A percentile compares a stretch with the other conserved stretches of the same genome.
These are phyloP conservation scores for Neurospora intermedia DNA, from an alignment of 495 filamentous ascomycete species.

Conservation along the genomic window DNA sequence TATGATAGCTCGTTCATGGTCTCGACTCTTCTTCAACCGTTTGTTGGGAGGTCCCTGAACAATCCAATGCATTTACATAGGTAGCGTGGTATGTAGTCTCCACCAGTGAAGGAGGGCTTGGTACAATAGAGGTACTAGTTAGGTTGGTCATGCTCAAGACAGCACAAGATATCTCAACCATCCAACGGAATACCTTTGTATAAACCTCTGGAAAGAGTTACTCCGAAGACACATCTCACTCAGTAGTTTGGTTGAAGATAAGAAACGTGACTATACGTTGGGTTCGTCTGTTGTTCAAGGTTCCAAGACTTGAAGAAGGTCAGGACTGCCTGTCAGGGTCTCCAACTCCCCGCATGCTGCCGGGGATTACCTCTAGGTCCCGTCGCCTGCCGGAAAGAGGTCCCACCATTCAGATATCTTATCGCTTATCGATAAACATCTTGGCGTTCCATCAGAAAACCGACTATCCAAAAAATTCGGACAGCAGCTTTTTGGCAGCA, in stretches of 20 bases:
- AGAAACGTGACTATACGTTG: not conserved
- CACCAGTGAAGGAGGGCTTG: not conserved
- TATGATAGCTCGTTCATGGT: not conserved
- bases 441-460: slow-evolving; percentile 3
- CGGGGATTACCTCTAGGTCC: not conserved
- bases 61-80: not conserved
- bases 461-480: slow-evolving; percentile 22
- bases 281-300: not conserved
- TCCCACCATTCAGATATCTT: slow-evolving; percentile 3
- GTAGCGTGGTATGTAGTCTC: not conserved
- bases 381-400: not conserved
- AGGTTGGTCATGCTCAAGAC: not conserved
- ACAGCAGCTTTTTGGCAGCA: slow-evolving; percentile 12
- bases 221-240: not conserved
- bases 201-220: not conserved
- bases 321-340: not conserved
- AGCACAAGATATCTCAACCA: not conserved
- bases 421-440: slow-evolving; percentile 17
- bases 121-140: not conserved
- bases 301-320: not conserved
- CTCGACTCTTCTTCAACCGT: not conserved
- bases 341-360: not conserved
- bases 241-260: not conserved
- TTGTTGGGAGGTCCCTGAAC: not conserved
- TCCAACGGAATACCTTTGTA: not conserved